phyloP scores from a whole-genome alignment of 73 alveolate genomes.

The Paramecium tetraurelia region DNA sequence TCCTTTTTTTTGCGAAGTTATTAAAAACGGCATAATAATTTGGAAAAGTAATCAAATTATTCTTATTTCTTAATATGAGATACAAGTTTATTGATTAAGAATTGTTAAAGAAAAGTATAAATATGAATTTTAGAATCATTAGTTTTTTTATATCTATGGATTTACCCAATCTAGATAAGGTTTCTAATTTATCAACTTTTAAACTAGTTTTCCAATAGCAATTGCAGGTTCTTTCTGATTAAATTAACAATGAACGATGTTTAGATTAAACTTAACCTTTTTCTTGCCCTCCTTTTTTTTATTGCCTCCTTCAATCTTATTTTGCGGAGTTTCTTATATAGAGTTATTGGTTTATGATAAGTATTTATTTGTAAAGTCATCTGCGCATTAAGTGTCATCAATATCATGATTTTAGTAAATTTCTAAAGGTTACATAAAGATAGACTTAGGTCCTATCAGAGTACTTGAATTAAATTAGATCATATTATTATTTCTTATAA shows the following conservation, averaged over 20 bases:
- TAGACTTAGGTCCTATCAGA: neutral
- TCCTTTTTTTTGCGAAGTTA: neutral
- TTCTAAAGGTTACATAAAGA: neutral
- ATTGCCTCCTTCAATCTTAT: neutral
- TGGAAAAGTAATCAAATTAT: neutral
- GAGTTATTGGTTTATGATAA: neutral
- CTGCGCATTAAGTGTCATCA: neutral
- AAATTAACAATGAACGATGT: neutral
- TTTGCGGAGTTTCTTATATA: neutral
- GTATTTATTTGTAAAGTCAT: neutral
- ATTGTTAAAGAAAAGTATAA: neutral
- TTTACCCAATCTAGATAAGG: constrained; percentile 24
- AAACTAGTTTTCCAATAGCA: neutral
- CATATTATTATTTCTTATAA: neutral
- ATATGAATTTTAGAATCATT: neutral
- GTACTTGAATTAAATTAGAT: neutral
- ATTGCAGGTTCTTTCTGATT: neutral
- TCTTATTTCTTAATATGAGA: neutral
- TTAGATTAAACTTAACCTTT: constrained; percentile 10
- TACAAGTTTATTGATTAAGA: neutral
- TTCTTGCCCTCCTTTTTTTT: neutral
- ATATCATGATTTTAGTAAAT: neutral
- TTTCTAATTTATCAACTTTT: neutral
- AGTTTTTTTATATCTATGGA: neutral
- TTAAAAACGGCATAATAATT: neutral